Evolutionary conservation across 371 early-diverging fungal species (phyloP).

Genomic region (Pancytospora epiphaga): DNA sequence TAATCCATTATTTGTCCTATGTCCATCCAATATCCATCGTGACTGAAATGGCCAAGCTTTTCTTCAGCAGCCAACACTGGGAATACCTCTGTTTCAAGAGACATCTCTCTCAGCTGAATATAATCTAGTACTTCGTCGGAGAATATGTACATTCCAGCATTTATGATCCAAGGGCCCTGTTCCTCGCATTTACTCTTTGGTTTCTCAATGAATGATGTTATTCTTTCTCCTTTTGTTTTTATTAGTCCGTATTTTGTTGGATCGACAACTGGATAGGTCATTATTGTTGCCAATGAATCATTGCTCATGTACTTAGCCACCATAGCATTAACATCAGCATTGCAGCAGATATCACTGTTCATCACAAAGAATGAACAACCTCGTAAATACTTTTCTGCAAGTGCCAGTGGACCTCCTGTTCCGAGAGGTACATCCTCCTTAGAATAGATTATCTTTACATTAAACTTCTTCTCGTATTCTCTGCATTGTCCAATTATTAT

Average conservation of each 20-base stretch:
- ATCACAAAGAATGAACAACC: conserved; percentile 87
- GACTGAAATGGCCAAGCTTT: conserved; percentile 74
- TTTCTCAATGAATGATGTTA: conserved; percentile 92
- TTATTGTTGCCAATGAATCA: conserved; percentile 42
- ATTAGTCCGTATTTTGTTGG: conserved; percentile 93
- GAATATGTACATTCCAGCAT: conserved; percentile 96
- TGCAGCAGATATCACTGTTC: conserved; percentile 94
- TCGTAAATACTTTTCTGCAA: conserved; percentile 75
- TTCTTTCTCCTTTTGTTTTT: conserved; percentile 63
- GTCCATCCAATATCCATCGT: conserved; percentile 98
- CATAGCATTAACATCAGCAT: conserved; percentile 80
- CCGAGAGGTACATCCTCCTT: conserved; percentile 89
- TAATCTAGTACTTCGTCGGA: conserved; percentile 75
- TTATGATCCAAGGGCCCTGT: conserved; percentile 66
- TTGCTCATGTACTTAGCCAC: conserved; percentile 68
- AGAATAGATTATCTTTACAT: conserved; percentile 82
- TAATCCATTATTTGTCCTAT: conserved; percentile 97
- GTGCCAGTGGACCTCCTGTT: conserved; percentile 89
- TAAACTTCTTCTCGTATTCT: conserved; percentile 67
- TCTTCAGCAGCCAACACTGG: conserved; percentile 74
- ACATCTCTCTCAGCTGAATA: conserved; percentile 65
- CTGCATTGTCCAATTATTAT: conserved; percentile 71
- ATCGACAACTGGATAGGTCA: conserved; percentile 88
- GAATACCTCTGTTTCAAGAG: conserved; percentile 83
- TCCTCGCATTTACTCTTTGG: conserved; percentile 80